Conservation (phyloP, 2,329 filamentous ascomycete genomes). For the Trichoderma brevicompactum region DNA sequence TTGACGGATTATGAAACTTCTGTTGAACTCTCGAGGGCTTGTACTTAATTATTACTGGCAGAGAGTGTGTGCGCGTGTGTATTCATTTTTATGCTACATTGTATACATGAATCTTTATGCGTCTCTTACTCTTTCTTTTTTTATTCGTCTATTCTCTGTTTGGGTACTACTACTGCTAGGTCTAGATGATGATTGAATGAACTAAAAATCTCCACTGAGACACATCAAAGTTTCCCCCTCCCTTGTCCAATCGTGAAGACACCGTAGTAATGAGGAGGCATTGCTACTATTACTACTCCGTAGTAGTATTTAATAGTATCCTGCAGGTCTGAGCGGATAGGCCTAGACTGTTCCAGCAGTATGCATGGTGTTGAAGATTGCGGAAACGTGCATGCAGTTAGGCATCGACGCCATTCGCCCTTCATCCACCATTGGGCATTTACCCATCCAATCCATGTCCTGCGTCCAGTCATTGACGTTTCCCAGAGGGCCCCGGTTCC, state of each 20-base stretch:
- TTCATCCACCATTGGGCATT: not conserved
- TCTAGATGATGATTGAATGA: constrained; percentile 10
- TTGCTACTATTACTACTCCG: not conserved
- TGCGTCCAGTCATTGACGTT: not conserved
- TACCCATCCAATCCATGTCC: not conserved
- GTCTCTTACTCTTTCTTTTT: not conserved
- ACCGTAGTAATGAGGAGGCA: not conserved
- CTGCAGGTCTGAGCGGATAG: constrained; percentile 15
- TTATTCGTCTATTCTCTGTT: not conserved
- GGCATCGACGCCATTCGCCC: not conserved
- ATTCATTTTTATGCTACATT: not conserved
- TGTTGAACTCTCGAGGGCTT: not conserved
- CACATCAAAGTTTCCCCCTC: not conserved
- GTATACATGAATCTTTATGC: not conserved
- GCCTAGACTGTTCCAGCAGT: not conserved
- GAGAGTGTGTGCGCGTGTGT: not conserved
- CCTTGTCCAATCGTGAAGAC: constrained; percentile 3
- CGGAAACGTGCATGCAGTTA: not conserved
- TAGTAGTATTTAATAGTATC: not conserved
- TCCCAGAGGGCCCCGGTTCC: too few relatives aligned
- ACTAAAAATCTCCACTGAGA: constrained; percentile 17
- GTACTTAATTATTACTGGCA: constrained; percentile 17
- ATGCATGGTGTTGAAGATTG: not conserved
- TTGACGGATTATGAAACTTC: constrained; percentile 19
- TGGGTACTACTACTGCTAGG: not conserved